Evolutionary conservation across 306 rosid genomes (phyloP), one percentile per base, ranked within the genome.

Genomic region (Rosa chinensis): DNA sequence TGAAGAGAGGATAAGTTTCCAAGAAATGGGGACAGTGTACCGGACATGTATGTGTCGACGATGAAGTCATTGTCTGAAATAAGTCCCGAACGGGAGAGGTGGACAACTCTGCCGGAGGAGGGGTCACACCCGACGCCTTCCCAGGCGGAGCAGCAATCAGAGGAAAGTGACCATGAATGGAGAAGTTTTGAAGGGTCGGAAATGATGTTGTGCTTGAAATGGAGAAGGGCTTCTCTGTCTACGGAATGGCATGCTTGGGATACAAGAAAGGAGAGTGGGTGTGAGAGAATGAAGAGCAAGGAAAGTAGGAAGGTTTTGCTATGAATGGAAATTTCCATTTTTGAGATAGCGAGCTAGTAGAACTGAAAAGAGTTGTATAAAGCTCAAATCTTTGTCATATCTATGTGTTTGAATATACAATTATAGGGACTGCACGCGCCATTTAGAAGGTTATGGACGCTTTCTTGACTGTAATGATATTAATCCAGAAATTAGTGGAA

Each of bases 91-190:
- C 88, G 86, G 14, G 90, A 67, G 75, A 92, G 49, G 64, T 81
- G 85, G 76, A 83, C 74, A 37, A 89, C 94, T 49, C 90, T 79
- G 71, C 89, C 88, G 1, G 80, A 79, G 1, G 77, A 79, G 73
- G 91, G 69, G 39, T 83, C 89, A 50, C 97, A 92, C 3, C 5
- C 49, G 32, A 92, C 35, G 47, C 94, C 94, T 71, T 87, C 87
- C 97, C 94, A 92, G 1, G 79, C 37, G 42, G 73, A 17, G 88
- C 97, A 88, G 74, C 94, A 92, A 39, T 92, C 85, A 5, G 94
- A 74, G 80, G 91, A 77, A 8, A 77, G 16, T 6, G 78, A 85
- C 92, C 97, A 92, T 10, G 92, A 86, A 66, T 43, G 72, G 1
- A 89, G 72, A 0, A 88, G 85, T 5, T 81, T 74, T 1, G 89